Evolutionary conservation across 495 filamentous ascomycete species (phyloP), one percentile per base, ranked within the genome.

Genomic region (Tricharina praecox): DNA sequence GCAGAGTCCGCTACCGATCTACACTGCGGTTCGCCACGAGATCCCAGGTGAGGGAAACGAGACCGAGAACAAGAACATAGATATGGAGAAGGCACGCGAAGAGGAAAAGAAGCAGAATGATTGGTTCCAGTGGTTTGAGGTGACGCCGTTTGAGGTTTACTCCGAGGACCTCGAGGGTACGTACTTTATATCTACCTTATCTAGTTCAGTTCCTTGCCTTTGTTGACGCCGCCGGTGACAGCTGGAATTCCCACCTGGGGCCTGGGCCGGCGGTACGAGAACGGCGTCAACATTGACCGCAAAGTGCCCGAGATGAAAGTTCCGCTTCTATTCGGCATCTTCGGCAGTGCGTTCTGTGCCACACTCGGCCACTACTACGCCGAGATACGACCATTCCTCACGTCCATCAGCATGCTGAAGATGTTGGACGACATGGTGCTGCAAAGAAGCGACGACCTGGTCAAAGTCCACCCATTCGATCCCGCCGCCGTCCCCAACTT

Each of bases 71-170:
- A 54, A 63, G 18, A 43, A 48, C 15, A 53, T 51, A 15, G 37
- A 66, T 0, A 78, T 84, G 2, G 77, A 73, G 53, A 71, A 70
- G 43, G 77, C 90, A 59, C 32, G 39, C 8, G 54, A 58, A 19
- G 38, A 46, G 1, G 65, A 64, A 34, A 66, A 63, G 0, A 77
- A 90, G 58, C 41, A 49, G 9, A 50, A 53, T 15, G 40, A 45
- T 7, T 97, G 86, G 83, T 97, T 97, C 53, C 88, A 97, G 56
- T 97, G 90, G 90, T 96, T 93, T 53, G 90, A 97, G 52, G 77
- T 87, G 48, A 93, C 85, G 0, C 90, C 90, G 0, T 97, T 93
- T 53, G 90, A 97, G 63, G 78, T 97, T 54, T 95, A 85, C 63
- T 94, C 85, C 59, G 90, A 97, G 61, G 90, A 96, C 51, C 77